Evolutionary conservation across 305 asterid species (phyloP).

Genomic region (Andrographis paniculata): DNA sequence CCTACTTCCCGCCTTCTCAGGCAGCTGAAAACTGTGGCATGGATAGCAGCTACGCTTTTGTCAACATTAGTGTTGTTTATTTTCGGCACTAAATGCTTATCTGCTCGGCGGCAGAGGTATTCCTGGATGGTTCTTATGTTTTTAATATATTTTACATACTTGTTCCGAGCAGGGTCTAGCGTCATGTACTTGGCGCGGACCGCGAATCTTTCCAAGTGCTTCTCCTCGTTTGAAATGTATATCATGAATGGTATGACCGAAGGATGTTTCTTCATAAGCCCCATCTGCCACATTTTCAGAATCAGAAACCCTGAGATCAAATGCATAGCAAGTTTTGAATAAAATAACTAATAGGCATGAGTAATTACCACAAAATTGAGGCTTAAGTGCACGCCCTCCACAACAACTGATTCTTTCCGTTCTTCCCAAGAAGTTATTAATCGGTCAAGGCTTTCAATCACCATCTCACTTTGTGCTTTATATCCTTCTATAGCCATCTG

Average conservation of each 20-base stretch:
- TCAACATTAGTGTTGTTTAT: slow-evolving; percentile 95
- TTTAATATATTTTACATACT: slow-evolving; percentile 84
- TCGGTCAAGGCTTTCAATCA: slow-evolving; percentile 95
- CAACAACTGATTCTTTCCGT: slow-evolving; percentile 93
- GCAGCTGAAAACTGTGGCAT: slow-evolving; percentile 94
- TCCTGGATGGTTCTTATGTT: slow-evolving; percentile 96
- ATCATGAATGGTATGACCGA: slow-evolving; percentile 93
- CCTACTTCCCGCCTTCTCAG: slow-evolving; percentile 76
- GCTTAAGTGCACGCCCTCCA: slow-evolving; percentile 97
- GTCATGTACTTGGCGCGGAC: slow-evolving; percentile 99
- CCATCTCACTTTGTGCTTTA: slow-evolving; percentile 99
- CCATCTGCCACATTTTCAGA: too few species aligned
- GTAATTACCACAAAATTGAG: slow-evolving; percentile 88
- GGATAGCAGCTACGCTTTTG: slow-evolving; percentile 88
- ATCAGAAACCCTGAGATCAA: too few species aligned
- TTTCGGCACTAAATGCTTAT: slow-evolving; percentile 90
- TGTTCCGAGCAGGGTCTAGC: slow-evolving; percentile 89
- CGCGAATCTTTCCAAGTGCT: slow-evolving; percentile 92
- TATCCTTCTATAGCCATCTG: slow-evolving; percentile 97
- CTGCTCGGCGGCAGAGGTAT: slow-evolving; percentile 90
- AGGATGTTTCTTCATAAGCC: slow-evolving; percentile 98
- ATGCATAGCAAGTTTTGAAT: slow-evolving; percentile 1
- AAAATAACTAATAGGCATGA: slow-evolving; percentile 11
- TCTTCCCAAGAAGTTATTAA: slow-evolving; percentile 95
- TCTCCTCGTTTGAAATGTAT: slow-evolving; percentile 86